Conservation (phyloP, 192 early-diverging fungal species). For the Rhizoclosmatium sp. region DNA sequence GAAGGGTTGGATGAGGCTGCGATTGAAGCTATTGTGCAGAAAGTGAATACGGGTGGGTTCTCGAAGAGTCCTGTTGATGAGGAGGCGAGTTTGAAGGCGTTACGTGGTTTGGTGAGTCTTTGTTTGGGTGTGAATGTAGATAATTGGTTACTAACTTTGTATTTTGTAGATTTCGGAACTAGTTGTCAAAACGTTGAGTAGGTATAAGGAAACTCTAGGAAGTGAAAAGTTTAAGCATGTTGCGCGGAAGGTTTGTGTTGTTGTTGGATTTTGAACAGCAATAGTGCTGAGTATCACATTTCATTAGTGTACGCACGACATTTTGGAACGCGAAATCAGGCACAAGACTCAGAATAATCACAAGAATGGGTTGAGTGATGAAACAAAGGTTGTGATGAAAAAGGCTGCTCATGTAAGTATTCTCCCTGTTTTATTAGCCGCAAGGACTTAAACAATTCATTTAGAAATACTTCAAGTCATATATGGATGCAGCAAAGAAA, state of each 20-base stretch:
- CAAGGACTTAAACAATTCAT: not conserved
- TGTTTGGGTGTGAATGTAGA: constrained; percentile 2
- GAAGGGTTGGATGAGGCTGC: constrained; percentile 38
- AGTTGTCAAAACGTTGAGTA: constrained; percentile 54
- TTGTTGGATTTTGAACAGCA: not conserved
- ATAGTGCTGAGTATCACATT: not conserved
- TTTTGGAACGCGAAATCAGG: constrained; percentile 53
- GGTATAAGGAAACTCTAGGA: constrained; percentile 41
- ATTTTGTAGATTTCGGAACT: constrained; percentile 46
- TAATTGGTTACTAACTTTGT: not conserved
- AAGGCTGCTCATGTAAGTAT: constrained; percentile 33
- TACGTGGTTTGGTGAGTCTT: not conserved
- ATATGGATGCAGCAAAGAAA: not conserved
- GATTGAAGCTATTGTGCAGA: constrained; percentile 36
- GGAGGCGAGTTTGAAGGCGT: constrained; percentile 17
- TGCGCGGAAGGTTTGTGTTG: constrained; percentile 46
- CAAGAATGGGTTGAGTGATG: constrained; percentile 29
- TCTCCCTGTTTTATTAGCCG: not conserved
- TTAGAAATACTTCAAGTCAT: constrained; percentile 27
- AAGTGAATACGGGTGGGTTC: constrained; percentile 5
- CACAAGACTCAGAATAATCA: constrained; percentile 12
- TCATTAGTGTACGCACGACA: constrained; percentile 44
- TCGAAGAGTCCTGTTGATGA: constrained; percentile 15
- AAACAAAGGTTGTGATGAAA: constrained; percentile 41
- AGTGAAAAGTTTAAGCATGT: constrained; percentile 57